Conservation (phyloP, 2,329 filamentous ascomycete genomes). For the Claviceps digitariae region DNA sequence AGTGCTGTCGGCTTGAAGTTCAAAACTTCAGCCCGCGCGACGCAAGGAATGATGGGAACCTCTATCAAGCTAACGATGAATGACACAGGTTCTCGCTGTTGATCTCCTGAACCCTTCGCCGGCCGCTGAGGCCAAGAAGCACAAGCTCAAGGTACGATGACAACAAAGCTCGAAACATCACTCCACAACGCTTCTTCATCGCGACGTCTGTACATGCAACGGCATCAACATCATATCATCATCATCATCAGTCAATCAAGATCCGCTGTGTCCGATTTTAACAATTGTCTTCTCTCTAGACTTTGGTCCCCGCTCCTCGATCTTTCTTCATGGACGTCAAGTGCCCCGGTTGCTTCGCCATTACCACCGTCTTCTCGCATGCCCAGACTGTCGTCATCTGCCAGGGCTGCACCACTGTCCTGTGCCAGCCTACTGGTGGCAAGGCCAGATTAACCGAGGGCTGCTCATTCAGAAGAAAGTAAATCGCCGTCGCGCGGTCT, state of each 20-base stretch:
- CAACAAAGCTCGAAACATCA: conserved; percentile 4
- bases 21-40: not conserved
- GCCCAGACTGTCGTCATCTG: conserved; percentile 99
- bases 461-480: conserved; percentile 99
- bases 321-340: conserved; percentile 99
- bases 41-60: not conserved
- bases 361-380: conserved; percentile 99
- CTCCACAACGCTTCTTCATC: conserved; percentile 6
- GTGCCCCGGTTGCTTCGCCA: conserved; percentile 99
- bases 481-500: conserved; percentile 43
- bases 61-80: conserved; percentile 32
- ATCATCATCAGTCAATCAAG: not conserved
- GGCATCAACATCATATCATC: not conserved
- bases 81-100: conserved; percentile 89
- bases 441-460: conserved; percentile 98
- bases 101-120: conserved; percentile 99
- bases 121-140: conserved; percentile 97
- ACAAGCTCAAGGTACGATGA: conserved; percentile 94
- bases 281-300: conserved; percentile 34
- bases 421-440: conserved; percentile 98
- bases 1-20: conserved; percentile 8
- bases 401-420: conserved; percentile 97
- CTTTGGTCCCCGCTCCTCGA: conserved; percentile 86
- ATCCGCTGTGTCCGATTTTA: not conserved
- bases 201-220: conserved; percentile 4